Evolutionary conservation across 495 filamentous ascomycete species (phyloP).

Genomic region (Xylaria cubensis): DNA sequence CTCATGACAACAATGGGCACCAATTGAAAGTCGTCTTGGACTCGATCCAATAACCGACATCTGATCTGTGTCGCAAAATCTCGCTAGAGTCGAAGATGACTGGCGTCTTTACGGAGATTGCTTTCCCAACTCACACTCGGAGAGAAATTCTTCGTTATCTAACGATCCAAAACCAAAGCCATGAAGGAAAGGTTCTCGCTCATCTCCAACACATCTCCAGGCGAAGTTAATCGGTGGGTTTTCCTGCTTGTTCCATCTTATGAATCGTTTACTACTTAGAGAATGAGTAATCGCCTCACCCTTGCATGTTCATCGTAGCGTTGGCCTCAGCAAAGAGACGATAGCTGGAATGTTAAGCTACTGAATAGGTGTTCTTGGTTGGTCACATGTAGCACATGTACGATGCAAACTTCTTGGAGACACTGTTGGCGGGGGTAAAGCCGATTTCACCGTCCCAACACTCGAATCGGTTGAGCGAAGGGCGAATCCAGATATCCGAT

Average conservation of each 20-base stretch:
- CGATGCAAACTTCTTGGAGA: neutral
- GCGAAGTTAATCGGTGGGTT: neutral
- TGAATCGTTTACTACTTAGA: neutral
- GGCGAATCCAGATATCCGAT: neutral
- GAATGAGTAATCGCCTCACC: neutral
- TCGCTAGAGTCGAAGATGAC: neutral
- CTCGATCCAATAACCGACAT: neutral
- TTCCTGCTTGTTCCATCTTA: neutral
- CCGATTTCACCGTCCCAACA: neutral
- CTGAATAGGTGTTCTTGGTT: neutral
- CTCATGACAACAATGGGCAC: neutral
- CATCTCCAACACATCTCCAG: neutral
- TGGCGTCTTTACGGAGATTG: neutral
- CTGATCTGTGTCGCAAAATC: neutral
- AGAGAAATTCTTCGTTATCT: neutral
- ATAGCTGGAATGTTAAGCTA: neutral
- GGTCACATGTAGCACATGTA: conserved; percentile 9
- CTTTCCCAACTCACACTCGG: neutral
- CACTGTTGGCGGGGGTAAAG: neutral
- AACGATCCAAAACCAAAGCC: neutral
- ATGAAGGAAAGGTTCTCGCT: neutral
- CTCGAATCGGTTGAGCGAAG: neutral
- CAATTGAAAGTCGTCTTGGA: neutral
- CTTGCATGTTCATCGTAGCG: neutral
- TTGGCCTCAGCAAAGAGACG: neutral